Base-by-base conservation (phyloP, 208 protist species). In the Strigomonas culicis region DNA sequence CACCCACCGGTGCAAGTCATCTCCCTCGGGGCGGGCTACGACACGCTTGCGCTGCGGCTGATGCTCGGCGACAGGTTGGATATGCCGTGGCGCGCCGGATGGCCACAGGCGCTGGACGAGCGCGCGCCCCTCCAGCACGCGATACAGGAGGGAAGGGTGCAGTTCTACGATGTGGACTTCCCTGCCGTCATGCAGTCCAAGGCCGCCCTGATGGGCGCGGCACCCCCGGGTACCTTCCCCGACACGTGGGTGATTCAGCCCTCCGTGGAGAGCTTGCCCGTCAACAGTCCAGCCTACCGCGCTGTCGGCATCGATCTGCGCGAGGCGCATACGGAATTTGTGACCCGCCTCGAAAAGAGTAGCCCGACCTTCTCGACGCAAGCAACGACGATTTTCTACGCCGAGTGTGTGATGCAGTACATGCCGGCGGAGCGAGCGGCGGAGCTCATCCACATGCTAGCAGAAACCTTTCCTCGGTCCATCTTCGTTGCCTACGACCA, bases 401-500 rank as follows among this genome's bases (percentile, higher is more conserved):
- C 91, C 15, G 88, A 97, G 73, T 97, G 91, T 51, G 86, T 97
- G 17, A 92, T 93, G 82, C 91, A 97, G 74, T 97, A 97, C 75
- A 89, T 97, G 82, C 82, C 84, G 11, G 57, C 75, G 4, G 71
- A 75, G 25, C 71, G 76, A 31, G 70, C 86, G n/a, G 31, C 72
- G 19, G 57, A 61, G 21, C 77, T 97, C 19, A 67, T 97, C 15
- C 68, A 63, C 4, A 66, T 63, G 31, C 65, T 97, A 22, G 76
- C 84, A 0, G 3, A 41, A 2, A 51, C 49, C 15, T 94, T 97
- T 70, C 58, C 73, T 1, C 64, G 77, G 19, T 84, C 83, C 19
- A 59, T 87, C 13, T 88, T 94, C 43, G 17, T 92, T 13, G 79
- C 81, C 7, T 97, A 94, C 63, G 91, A 97, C 56, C 91, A 97